Evolutionary conservation across 2,329 filamentous ascomycete species (phyloP).

Genomic region (Trichophyton rubrum): DNA sequence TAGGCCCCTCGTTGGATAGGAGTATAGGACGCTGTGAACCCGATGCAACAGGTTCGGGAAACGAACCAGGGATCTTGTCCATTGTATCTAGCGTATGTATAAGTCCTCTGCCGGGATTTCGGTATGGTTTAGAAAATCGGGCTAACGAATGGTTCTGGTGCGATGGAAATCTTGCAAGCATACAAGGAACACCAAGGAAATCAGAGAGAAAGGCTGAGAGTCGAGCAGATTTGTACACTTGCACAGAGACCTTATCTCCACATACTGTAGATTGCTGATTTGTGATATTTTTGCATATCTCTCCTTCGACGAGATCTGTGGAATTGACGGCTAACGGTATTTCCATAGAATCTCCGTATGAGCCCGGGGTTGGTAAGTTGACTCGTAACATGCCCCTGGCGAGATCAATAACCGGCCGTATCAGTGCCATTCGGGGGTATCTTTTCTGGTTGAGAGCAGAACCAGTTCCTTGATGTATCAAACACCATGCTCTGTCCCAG

Average conservation of each 20-base stretch:
- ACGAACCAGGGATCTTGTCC: slow-evolving; percentile 39
- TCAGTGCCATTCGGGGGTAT: slow-evolving; percentile 74
- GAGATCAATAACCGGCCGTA: slow-evolving; percentile 65
- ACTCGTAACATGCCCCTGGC: slow-evolving; percentile 53
- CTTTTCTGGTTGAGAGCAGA: slow-evolving; percentile 79
- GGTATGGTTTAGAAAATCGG: slow-evolving; percentile 51
- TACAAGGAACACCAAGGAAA: slow-evolving; percentile 65
- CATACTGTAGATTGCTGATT: slow-evolving; percentile 57
- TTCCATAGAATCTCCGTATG: background rate
- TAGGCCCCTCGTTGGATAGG: slow-evolving; percentile 86
- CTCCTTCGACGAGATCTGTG: slow-evolving; percentile 22
- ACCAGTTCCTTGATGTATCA: slow-evolving; percentile 75
- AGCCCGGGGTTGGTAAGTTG: slow-evolving; percentile 26
- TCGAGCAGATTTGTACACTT: slow-evolving; percentile 52
- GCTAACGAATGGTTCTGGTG: slow-evolving; percentile 39
- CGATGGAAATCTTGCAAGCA: slow-evolving; percentile 70
- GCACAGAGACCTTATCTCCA: slow-evolving; percentile 61
- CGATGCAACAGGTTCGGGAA: slow-evolving; percentile 27
- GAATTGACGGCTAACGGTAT: background rate
- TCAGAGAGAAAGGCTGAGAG: slow-evolving; percentile 68
- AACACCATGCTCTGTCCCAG: slow-evolving; percentile 95
- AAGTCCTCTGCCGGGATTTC: background rate
- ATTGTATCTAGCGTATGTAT: slow-evolving; percentile 34
- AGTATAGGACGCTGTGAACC: slow-evolving; percentile 51
- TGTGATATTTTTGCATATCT: slow-evolving; percentile 33